A percentile compares a stretch with the other conserved stretches of the same genome.
Evolutionary conservation across 192 early-diverging fungal genomes (phyloP).

Genomic region (Umbelopsis sp.): DNA sequence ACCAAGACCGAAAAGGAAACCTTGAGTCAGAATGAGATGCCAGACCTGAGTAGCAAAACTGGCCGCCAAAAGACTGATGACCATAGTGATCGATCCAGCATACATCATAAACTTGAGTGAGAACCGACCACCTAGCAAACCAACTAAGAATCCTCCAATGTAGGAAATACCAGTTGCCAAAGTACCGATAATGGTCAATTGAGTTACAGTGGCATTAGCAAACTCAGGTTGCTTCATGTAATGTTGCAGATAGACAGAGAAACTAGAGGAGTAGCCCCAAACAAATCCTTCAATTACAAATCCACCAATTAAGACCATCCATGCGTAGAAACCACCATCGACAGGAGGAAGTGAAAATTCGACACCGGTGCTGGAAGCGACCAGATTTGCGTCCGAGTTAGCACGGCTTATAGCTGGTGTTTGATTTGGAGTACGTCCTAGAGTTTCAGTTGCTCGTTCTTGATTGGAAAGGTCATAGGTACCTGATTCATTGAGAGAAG

Average conservation of each 20-base stretch:
- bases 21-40: constrained; percentile 68
- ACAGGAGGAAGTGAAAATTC: constrained; percentile 22
- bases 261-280: constrained; percentile 14
- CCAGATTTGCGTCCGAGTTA: not conserved
- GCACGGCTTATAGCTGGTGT: not conserved
- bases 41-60: constrained; percentile 64
- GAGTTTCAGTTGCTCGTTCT: no score
- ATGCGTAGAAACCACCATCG: constrained; percentile 19
- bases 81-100: constrained; percentile 16
- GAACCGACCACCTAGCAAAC: constrained; percentile 20
- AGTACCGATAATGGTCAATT: constrained; percentile 38
- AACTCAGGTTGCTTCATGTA: constrained; percentile 1
- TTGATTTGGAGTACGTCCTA: not conserved
- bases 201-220: not conserved
- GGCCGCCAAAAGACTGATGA: constrained; percentile 56
- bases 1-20: constrained; percentile 65
- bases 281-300: constrained; percentile 21
- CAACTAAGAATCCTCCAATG: constrained; percentile 30
- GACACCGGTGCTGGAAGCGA: constrained; percentile 17
- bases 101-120: constrained; percentile 18
- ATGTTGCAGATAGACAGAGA: constrained; percentile 9
- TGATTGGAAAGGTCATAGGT: no score
- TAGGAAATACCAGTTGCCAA: constrained; percentile 21
- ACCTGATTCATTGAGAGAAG: not conserved
- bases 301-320: constrained; percentile 3